These are phyloP conservation scores for Neopestalotiopsis clavispora DNA, from an alignment of 2,329 filamentous ascomycete genomes.

Conservation along the genomic window DNA sequence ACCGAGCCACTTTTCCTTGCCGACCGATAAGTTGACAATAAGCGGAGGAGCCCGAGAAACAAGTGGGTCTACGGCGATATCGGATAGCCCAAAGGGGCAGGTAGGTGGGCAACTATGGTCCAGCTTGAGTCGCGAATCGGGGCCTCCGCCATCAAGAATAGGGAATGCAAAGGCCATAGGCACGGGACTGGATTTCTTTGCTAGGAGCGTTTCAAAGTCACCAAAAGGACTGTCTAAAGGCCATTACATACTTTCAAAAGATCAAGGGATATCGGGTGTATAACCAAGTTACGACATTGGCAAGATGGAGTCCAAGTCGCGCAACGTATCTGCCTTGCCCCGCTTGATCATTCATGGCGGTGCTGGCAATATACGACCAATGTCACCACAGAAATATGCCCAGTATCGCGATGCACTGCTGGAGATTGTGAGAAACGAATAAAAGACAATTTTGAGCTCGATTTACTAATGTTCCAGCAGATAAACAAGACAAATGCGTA, in stretches of 20 bases:
- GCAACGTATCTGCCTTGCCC: slow-evolving; percentile 45
- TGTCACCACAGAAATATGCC: slow-evolving; percentile 61
- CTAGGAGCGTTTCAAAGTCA: not conserved
- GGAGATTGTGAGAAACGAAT: slow-evolving; percentile 54
- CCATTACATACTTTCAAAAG: no score
- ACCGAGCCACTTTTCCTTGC: not conserved
- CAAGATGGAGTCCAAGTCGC: slow-evolving; percentile 47
- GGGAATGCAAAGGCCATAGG: not conserved
- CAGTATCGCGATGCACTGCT: slow-evolving; percentile 66
- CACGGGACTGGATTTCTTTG: not conserved
- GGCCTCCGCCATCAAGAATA: not conserved
- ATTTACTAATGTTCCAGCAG: slow-evolving; percentile 32
- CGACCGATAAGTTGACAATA: not conserved
- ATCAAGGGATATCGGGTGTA: not conserved
- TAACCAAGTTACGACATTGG: not conserved
- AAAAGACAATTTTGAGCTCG: not conserved
- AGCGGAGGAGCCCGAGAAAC: not conserved
- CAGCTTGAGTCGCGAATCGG: not conserved
- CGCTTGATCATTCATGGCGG: slow-evolving; percentile 75
- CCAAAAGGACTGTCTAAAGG: not conserved
- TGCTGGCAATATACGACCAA: slow-evolving; percentile 70
- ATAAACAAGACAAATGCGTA: slow-evolving; percentile 50
- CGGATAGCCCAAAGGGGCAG: slow-evolving; percentile 5
- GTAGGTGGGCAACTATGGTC: not conserved
- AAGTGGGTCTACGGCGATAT: not conserved